Evolutionary conservation across 1,139 yeast species (phyloP).

Genomic region (Kluyveromyces sp.): DNA sequence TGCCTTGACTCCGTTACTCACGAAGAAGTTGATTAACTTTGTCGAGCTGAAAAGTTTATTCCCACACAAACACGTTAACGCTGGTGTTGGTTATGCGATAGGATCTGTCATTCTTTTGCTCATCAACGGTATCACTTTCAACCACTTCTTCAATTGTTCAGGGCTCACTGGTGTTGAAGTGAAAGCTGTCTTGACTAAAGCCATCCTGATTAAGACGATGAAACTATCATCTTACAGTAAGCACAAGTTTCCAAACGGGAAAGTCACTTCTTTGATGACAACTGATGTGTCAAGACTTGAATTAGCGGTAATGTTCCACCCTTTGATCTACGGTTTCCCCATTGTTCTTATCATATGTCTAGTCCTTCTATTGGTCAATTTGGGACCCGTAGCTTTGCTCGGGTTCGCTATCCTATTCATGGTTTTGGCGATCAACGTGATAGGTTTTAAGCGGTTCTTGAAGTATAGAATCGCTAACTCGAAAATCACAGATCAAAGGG

Average conservation of each 20-base stretch:
- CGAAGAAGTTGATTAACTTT: slow-evolving; percentile 47
- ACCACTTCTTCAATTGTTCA: slow-evolving; percentile 57
- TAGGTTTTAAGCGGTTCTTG: slow-evolving; percentile 38
- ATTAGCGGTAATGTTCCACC: slow-evolving; percentile 65
- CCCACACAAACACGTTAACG: slow-evolving; percentile 33
- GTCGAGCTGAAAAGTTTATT: slow-evolving; percentile 36
- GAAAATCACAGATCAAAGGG: slow-evolving; percentile 44
- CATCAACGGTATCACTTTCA: slow-evolving; percentile 45
- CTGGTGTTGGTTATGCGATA: slow-evolving; percentile 56
- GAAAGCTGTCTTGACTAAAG: slow-evolving; percentile 59
- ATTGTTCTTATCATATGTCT: slow-evolving; percentile 53
- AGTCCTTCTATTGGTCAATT: slow-evolving; percentile 57
- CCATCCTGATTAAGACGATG: slow-evolving; percentile 60
- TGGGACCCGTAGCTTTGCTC: slow-evolving; percentile 68
- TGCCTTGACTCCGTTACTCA: slow-evolving; percentile 46
- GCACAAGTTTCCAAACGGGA: slow-evolving; percentile 56
- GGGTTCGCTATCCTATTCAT: slow-evolving; percentile 52
- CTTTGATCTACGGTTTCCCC: slow-evolving; percentile 57
- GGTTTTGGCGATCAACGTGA: slow-evolving; percentile 28
- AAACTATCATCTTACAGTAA: slow-evolving; percentile 53
- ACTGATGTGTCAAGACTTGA: slow-evolving; percentile 78
- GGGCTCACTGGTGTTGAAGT: slow-evolving; percentile 62
- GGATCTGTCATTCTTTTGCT: slow-evolving; percentile 45
- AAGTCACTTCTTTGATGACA: slow-evolving; percentile 66
- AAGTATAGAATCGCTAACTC: slow-evolving; percentile 41